Percentiles rank a stretch among this genome's conserved stretches.
Conservation (phyloP, 352 stramenopile genomes). For the Blastocystis sp. region DNA sequence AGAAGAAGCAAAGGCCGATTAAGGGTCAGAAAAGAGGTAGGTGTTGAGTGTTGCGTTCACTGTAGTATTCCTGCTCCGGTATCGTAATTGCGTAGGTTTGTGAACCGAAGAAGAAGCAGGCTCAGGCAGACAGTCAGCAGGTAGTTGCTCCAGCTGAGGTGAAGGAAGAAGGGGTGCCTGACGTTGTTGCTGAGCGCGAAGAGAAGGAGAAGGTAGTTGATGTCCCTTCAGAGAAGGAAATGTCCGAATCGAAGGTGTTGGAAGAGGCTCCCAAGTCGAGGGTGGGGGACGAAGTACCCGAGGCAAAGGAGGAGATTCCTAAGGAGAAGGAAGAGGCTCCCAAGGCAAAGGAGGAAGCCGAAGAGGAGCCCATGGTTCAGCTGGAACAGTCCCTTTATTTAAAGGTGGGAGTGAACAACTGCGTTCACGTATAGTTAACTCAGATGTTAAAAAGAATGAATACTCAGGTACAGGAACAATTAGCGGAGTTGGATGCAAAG, state of each 20-base stretch:
- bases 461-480: background rate
- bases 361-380: slow-evolving; percentile 51
- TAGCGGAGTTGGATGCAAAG: background rate
- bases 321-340: background rate
- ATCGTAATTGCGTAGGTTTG: background rate
- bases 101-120: background rate
- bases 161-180: too few species aligned
- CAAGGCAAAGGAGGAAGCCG: background rate
- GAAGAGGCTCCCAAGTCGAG: too few species aligned
- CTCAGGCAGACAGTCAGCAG: background rate
- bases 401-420: background rate
- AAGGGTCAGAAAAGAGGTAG: slow-evolving; percentile 13
- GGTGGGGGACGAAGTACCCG: too few species aligned
- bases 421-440: slow-evolving; percentile 2
- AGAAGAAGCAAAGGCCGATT: slow-evolving; percentile 28
- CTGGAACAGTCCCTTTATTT: slow-evolving; percentile 19
- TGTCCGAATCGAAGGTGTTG: too few species aligned
- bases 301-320: background rate
- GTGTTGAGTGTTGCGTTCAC: background rate
- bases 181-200: too few species aligned
- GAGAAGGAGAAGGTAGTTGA: background rate
- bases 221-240: too few species aligned
- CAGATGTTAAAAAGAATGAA: slow-evolving; percentile 2
- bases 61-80: background rate
- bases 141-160: background rate